Evolutionary conservation across 192 early-diverging fungal genomes (phyloP), one percentile per base, ranked within the genome.

Genomic region (Funneliformis geosporum): DNA sequence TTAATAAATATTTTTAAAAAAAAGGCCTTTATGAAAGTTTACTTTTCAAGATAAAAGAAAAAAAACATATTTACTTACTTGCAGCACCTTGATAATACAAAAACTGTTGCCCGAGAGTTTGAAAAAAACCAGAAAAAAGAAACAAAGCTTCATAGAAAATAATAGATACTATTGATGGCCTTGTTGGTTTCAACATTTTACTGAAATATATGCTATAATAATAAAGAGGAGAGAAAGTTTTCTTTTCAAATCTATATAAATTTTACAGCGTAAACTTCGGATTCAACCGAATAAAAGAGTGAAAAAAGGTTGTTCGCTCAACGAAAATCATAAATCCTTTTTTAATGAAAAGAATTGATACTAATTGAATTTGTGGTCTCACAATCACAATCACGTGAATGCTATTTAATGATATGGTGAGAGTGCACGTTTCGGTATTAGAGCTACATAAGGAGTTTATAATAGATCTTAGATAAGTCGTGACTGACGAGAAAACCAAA

Each of bases 21-120:
- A 65, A 60, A 21, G 4, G 18, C 3, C 65, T 66, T 33, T 39
- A n/a, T n/a, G n/a, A n/a, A n/a, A n/a, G n/a, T 66, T 46, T 4
- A 62, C 2, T n/a, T 25, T 23, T 40, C 11, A 1, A 21, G 55
- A 50, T 40, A 38, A 14, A 46, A 65, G 7, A 7, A 28, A 1
- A 18, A 42, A 60, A 60, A 66, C 7, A 38, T 27, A 47, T 8
- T n/a, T 39, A 79, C 86, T 88, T 85, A 90, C 89, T 85, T 16
- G 89, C 86, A 60, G 87, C 89, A 60, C 88, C 88, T 80, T 89
- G 83, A 76, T 90, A 90, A 60, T 88, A 87, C 25, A 90, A 61
- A 84, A 87, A 90, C 70, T 90, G 89, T 18, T 82, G 77, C 2
- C 84, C 87, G 46, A 90, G 81, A 8, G 89, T 89, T 28, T 85